Evolutionary conservation across 1,139 yeast genomes (phyloP).

Genomic region (Scheffersomyces quercinus): DNA sequence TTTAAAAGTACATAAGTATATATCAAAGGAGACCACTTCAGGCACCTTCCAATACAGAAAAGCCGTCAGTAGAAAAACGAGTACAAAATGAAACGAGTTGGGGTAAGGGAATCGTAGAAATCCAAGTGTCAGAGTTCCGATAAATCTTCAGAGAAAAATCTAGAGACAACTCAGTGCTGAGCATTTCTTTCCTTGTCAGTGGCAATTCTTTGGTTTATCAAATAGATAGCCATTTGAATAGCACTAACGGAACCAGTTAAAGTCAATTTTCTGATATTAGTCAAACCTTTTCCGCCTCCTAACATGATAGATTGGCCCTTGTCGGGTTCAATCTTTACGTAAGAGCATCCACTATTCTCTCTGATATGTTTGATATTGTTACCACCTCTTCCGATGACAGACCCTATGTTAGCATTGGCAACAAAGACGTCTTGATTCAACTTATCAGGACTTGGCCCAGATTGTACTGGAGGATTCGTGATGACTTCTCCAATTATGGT

Average conservation of each 20-base stretch:
- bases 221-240: slow-evolving; percentile 73
- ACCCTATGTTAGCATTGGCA: slow-evolving; percentile 78
- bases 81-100: too few relatives aligned
- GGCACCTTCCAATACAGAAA: too few relatives aligned
- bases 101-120: neutral
- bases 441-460: slow-evolving; percentile 43
- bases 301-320: slow-evolving; percentile 47
- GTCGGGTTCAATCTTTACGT: slow-evolving; percentile 66
- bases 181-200: slow-evolving; percentile 55
- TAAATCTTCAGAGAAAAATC: neutral
- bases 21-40: too few relatives aligned
- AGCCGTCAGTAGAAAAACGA: too few relatives aligned
- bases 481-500: slow-evolving; percentile 47
- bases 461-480: slow-evolving; percentile 40
- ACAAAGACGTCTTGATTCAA: slow-evolving; percentile 70
- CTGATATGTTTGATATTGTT: slow-evolving; percentile 78
- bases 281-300: slow-evolving; percentile 59
- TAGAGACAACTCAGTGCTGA: neutral
- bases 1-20: too few relatives aligned
- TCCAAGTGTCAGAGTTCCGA: neutral
- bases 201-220: slow-evolving; percentile 76
- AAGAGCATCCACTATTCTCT: slow-evolving; percentile 70
- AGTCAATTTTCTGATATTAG: slow-evolving; percentile 64
- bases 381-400: slow-evolving; percentile 87
- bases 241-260: slow-evolving; percentile 70